Evolutionary conservation across 1,139 yeast genomes (phyloP).

Genomic region (Petasospora rhodanensis): DNA sequence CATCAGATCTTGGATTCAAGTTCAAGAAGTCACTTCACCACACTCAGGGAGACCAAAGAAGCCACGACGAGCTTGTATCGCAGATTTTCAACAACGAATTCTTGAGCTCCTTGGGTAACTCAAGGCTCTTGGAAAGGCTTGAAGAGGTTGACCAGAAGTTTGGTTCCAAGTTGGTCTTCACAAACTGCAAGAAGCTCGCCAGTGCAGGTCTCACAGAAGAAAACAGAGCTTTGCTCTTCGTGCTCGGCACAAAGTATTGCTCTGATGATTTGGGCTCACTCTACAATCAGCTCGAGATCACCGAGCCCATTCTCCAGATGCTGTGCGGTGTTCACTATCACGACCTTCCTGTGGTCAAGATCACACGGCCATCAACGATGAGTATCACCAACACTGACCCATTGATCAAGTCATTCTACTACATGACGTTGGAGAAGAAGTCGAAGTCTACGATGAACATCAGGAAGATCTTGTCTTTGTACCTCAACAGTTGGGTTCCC

Average conservation of each 20-base stretch:
- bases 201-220: slow-evolving; percentile 12
- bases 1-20: slow-evolving; percentile 12
- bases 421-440: slow-evolving; percentile 29
- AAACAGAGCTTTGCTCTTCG: slow-evolving; percentile 18
- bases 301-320: slow-evolving; percentile 23
- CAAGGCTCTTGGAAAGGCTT: slow-evolving; percentile 15
- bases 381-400: slow-evolving; percentile 24
- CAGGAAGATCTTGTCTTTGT: slow-evolving; percentile 25
- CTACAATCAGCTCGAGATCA: slow-evolving; percentile 18
- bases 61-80: slow-evolving; percentile 2
- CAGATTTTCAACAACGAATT: slow-evolving; percentile 13
- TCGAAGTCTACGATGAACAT: slow-evolving; percentile 27
- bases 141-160: slow-evolving; percentile 13
- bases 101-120: slow-evolving; percentile 7
- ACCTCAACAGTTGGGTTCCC: slow-evolving; percentile 28
- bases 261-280: slow-evolving; percentile 17
- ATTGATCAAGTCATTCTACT: slow-evolving; percentile 29
- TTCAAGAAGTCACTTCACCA: slow-evolving; percentile 23
- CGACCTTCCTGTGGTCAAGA: slow-evolving; percentile 19
- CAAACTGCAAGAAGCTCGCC: slow-evolving; percentile 3
- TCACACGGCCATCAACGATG: slow-evolving; percentile 8
- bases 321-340: slow-evolving; percentile 18
- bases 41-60: slow-evolving; percentile 13
- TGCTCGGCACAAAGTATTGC: slow-evolving; percentile 18
- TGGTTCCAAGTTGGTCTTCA: slow-evolving; percentile 8